A percentile compares a stretch with the other conserved stretches of the same genome.
Evolutionary conservation across 176 grass and related monocot genomes (phyloP).

Genomic region (Musa troglodytarum): DNA sequence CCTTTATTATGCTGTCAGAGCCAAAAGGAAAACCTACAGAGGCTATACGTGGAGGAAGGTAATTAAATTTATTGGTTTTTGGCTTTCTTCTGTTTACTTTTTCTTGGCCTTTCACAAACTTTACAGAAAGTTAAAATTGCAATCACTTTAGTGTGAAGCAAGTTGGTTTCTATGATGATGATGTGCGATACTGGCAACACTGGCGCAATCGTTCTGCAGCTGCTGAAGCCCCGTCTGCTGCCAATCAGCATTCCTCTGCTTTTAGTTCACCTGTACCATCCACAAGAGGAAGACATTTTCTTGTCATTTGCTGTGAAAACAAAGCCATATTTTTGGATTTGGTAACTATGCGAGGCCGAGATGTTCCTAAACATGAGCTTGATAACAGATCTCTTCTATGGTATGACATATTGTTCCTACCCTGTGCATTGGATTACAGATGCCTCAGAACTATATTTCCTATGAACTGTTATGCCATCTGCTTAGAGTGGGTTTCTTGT

Average conservation of each 20-base stretch:
- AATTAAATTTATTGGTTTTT: constrained; percentile 29
- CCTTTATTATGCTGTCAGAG: constrained; percentile 33
- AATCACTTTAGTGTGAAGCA: constrained; percentile 87
- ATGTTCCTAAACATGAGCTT: constrained; percentile 96
- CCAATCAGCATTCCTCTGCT: constrained; percentile 67
- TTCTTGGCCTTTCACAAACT: constrained; percentile 5
- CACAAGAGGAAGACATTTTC: constrained; percentile 96
- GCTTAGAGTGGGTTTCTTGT: not conserved
- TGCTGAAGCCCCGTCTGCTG: constrained; percentile 69
- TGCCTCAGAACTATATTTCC: too few relatives aligned
- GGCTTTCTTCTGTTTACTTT: not conserved
- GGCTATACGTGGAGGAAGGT: constrained; percentile 94
- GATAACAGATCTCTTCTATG: constrained; percentile 97
- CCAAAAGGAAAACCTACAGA: constrained; percentile 86
- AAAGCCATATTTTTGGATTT: constrained; percentile 99
- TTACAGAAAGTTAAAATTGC: constrained; percentile 32
- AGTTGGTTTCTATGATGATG: constrained; percentile 93
- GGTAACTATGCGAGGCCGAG: constrained; percentile 87
- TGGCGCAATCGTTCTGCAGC: constrained; percentile 87
- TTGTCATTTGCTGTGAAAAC: constrained; percentile 98
- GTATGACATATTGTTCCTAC: constrained; percentile 35
- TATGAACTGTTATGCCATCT: too few relatives aligned
- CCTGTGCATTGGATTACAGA: not conserved
- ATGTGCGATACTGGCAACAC: constrained; percentile 93
- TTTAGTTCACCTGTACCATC: constrained; percentile 80